Base-by-base conservation (phyloP, 768 basidiomycete genomes). In the Lepiota subincarnata region DNA sequence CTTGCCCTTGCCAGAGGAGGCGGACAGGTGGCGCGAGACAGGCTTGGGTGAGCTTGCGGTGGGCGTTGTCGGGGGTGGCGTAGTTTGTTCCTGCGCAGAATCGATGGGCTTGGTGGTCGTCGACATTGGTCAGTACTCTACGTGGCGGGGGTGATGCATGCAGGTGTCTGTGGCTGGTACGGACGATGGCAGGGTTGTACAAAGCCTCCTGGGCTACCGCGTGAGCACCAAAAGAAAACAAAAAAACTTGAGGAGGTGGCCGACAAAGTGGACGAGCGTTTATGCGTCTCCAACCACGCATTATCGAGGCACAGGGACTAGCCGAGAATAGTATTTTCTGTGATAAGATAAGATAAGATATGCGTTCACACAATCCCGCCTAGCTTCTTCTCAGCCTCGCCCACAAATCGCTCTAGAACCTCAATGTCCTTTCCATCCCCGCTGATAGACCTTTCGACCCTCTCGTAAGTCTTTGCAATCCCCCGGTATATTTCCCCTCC, bases 401-500 rank as follows among this genome's bases (percentile, higher is more conserved):
- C 69, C 20, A 76, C 78, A 60, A 78, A 80, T 41, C 67, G 59
- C 55, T 63, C 65, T 59, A 82, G 55, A 12, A 72, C 70, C 20
- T 67, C 64, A 6, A 77, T 60, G 49, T 79, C 80, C 44, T 59
- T 59, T 16, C 69, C 57, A 14, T 58, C 60, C 28, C 69, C 70
- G 34, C 68, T 63, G 41, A 77, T 53, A 1, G 76, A 73, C 37
- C 55, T 58, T 41, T 76, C 74, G 2, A 83, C 62, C 34, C 77
- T 65, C 55, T 70, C 65, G 57, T 78, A 82, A 50, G 77, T 54
- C 54, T 66, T 66, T 19, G 80, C 71, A 39, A 82, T 60, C 6
- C 79, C 82, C 43, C 70, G 62, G 60, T 81, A 78, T 4, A 77
- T 74, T 19, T 74, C 69, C 0, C 72, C 73, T 53, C 75, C 73